A percentile compares a stretch with the other conserved stretches of the same genome.
Conservation (phyloP, 352 stramenopile species). For the Thraustochytrium sp. region DNA sequence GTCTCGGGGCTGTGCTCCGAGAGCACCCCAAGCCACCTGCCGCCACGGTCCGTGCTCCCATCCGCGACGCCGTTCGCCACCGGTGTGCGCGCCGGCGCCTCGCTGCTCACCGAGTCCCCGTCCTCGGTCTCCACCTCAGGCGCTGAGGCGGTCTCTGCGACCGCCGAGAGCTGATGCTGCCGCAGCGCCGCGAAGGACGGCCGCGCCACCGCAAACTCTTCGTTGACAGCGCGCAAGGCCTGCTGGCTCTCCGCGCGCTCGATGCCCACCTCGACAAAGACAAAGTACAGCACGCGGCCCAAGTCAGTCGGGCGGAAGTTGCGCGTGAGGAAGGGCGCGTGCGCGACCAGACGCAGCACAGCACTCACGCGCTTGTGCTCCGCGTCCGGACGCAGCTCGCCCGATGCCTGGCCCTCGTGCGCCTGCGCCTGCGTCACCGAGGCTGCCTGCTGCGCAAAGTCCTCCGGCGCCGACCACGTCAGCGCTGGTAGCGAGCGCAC, state of each 20-base stretch:
- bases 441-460: background rate
- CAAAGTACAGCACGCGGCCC: background rate
- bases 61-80: too few relatives aligned
- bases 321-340: background rate
- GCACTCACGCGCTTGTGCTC: background rate
- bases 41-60: background rate
- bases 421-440: background rate
- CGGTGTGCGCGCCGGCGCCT: too few relatives aligned
- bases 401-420: background rate
- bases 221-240: background rate
- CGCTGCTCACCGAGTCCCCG: too few relatives aligned
- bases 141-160: too few relatives aligned
- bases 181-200: too few relatives aligned
- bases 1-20: background rate
- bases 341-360: background rate
- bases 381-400: background rate
- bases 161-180: too few relatives aligned
- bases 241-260: background rate
- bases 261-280: slow-evolving; percentile 17
- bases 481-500: background rate
- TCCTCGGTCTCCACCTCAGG: too few relatives aligned
- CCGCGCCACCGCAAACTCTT: background rate
- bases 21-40: background rate
- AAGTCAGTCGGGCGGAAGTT: background rate
- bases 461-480: background rate